phyloP scores from a whole-genome alignment of 371 early-diverging fungal species.

The Actinomortierella wolfii region DNA sequence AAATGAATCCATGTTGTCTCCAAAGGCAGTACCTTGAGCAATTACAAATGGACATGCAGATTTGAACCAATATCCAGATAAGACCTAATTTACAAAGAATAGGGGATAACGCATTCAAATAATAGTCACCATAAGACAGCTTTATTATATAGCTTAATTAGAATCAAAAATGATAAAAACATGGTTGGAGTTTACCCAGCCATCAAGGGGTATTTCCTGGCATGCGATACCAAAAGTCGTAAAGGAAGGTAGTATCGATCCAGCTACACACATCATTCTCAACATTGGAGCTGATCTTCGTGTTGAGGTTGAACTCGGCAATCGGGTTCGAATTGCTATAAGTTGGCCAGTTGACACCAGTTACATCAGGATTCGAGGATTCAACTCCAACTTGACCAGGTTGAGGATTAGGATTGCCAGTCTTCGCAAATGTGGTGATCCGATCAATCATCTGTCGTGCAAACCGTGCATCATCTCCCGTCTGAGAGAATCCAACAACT shows the following conservation, averaged over 20 bases:
- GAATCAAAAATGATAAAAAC: too few species aligned
- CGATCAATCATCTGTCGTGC: conserved; percentile 37
- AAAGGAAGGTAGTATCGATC: conserved; percentile 25
- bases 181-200: too few species aligned
- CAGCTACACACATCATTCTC: conserved; percentile 22
- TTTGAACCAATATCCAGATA: too few species aligned
- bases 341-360: conserved; percentile 17
- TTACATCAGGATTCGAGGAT: conserved; percentile 24
- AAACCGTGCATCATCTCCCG: conserved; percentile 31
- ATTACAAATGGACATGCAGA: too few species aligned
- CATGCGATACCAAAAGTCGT: conserved; percentile 22
- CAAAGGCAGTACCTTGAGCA: too few species aligned
- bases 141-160: too few species aligned
- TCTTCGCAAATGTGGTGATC: conserved; percentile 35
- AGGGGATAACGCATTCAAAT: too few species aligned
- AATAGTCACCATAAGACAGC: too few species aligned
- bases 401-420: conserved; percentile 27
- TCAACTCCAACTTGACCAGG: conserved; percentile 1
- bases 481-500: conserved; percentile 7
- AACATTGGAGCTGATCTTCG: conserved; percentile 12
- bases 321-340: conserved; percentile 22
- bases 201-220: conserved; percentile 21
- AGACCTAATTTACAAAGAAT: too few species aligned
- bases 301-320: conserved; percentile 20
- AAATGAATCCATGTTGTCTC: too few species aligned